Evolutionary conservation across 1,139 yeast species (phyloP), one percentile per base, ranked within the genome.

Genomic region (Taphrina flavorubra): DNA sequence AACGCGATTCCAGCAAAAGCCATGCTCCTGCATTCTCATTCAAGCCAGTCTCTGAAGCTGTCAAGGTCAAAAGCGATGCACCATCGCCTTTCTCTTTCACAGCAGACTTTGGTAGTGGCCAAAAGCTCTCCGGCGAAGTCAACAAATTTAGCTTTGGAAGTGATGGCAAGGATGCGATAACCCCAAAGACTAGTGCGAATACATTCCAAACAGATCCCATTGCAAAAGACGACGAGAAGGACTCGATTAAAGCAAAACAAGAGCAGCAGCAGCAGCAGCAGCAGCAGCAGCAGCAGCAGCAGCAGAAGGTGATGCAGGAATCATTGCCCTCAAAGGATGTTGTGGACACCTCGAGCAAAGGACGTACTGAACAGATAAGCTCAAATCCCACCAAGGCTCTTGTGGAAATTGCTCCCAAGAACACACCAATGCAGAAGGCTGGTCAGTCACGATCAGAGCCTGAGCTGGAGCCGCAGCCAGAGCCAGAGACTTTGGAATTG

Each of bases 21-120:
- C 10, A 49, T 8, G 53, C n/a, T 20, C 53, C 53, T 8, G 53
- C 36, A 8, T 49, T 49, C n/a, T 49, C 53, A 20, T 49, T 49
- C n/a, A 6, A 20, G 5, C 53, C 53, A 6, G 47, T 7, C 16
- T 6, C 47, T 44, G 47, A 39, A 14, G 42, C 14, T 14, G 11
- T 14, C 42, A 39, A 39, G 42, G 11, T 14, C 42, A 14, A 39
- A 39, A 14, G 14, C 14, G 42, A 39, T 39, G 11, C 18, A 7
- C 47, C 47, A 13, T 14, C 47, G 8, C 13, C 47, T 2, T 44
- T 44, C 3, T 44, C 47, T 13, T 44, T 44, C 47, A 14, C 42
- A 10, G 14, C 42, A 39, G 14, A 10, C 6, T 39, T 39, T 10
- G 14, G 14, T 39, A 14, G 42, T 39, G 42, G 31, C 31, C 42